Percentiles rank a stretch among this genome's conserved stretches.
Evolutionary conservation across 148 eudicot genomes (phyloP).

Genomic region (Mesembryanthemum crystallinum): DNA sequence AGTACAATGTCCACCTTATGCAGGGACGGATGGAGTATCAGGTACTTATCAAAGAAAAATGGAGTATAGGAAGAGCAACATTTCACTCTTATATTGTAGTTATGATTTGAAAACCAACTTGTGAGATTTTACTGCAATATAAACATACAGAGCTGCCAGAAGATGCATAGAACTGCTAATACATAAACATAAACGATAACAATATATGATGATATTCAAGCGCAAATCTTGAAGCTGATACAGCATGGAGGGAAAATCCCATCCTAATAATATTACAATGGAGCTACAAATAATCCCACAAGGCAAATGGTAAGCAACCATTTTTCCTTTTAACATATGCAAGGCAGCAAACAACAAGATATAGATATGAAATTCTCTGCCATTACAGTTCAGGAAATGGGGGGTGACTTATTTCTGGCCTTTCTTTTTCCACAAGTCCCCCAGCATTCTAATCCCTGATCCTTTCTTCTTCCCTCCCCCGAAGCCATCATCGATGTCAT

Average conservation of each 20-base stretch:
- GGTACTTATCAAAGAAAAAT: no score
- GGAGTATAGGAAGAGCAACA: no score
- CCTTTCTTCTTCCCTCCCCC: constrained; percentile 69
- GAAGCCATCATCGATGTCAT: constrained; percentile 53
- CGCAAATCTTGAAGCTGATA: constrained; percentile 3
- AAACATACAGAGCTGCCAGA: no score
- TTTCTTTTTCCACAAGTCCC: constrained; percentile 91
- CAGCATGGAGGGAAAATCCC: background rate
- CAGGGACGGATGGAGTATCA: no score
- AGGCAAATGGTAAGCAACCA: constrained; percentile 42
- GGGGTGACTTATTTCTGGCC: constrained; percentile 51
- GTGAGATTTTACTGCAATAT: no score
- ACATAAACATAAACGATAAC: no score
- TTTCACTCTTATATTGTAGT: no score
- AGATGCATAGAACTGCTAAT: no score
- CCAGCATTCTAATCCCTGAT: constrained; percentile 76
- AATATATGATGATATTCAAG: background rate
- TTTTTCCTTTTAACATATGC: constrained; percentile 3
- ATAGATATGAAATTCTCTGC: background rate
- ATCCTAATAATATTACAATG: background rate
- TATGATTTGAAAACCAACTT: no score
- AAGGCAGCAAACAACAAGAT: background rate
- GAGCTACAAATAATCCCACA: background rate
- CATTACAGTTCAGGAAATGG: background rate
- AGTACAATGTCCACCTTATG: no score